Base-by-base conservation (phyloP, 2,329 filamentous ascomycete species). In the Bipolaris zeicola region DNA sequence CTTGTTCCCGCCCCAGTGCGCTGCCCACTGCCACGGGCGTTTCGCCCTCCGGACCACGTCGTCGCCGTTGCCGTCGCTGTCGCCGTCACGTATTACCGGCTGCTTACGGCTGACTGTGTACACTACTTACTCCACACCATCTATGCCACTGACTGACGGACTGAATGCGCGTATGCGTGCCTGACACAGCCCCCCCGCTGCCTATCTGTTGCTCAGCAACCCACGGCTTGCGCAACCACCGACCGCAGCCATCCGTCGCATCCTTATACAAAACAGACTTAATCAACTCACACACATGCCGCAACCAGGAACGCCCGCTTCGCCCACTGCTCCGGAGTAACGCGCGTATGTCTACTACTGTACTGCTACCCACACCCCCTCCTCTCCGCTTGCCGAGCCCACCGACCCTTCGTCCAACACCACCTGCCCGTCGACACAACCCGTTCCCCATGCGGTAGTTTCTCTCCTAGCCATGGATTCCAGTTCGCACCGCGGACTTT, bases 381-480 rank as follows among this genome's bases (percentile, higher is more conserved):
- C 14, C 49, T 38, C 3, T 49, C 44, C 31, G 44, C 20, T n/a
- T 7, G 53, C 53, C 42, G 26, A 37, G 28, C 28, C 43, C 10
- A 24, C 43, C 43, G 26, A 43, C 7, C 36, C 36, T 20, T 47
- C 18, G 13, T 20, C 37, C 51, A 51, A 39, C 31, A 37, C 13
- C 44, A 14, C 22, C 43, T 16, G 7, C 26, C 26, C 26, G 2
- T 28, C 8, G 7, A 10, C 26, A 28, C 10, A 10, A 28, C 45
- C 22, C 28, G 10, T 39, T 33, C 49, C 43, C 49, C 36, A 52
- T 53, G 49, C 49, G 48, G 53, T 36, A 52, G 49, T 18, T 50
- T 47, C 45, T 31, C 44, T 37, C 31, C 24, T 16, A 37, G 34
- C 57, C 36, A 24, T 53, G 24, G 49, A 52, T 53, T 39, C n/a